These are phyloP conservation scores for Lindgomyces ingoldianus DNA, from an alignment of 495 filamentous ascomycete species.

Conservation along the genomic window DNA sequence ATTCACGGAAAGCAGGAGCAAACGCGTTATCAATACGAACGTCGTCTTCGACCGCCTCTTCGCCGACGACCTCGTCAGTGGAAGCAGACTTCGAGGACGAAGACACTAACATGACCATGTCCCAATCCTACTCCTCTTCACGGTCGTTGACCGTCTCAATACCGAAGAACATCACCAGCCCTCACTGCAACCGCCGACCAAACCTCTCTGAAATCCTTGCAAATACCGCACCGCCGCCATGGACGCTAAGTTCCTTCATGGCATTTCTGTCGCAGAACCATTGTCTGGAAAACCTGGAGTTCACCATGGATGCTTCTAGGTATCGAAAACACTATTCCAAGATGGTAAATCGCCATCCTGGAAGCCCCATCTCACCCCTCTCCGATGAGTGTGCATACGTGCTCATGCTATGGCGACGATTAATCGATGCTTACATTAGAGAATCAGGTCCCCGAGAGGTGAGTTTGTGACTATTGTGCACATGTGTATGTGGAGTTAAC, in stretches of 20 bases:
- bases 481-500: conserved; percentile 2
- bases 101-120: conserved; percentile 55
- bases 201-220: conserved; percentile 84
- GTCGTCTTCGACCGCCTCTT: conserved; percentile 36
- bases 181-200: conserved; percentile 73
- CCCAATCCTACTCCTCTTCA: conserved; percentile 49
- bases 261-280: conserved; percentile 97
- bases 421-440: conserved; percentile 72
- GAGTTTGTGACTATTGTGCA: conserved; percentile 41
- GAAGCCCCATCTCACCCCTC: conserved; percentile 50
- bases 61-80: conserved; percentile 25
- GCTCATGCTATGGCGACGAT: conserved; percentile 67
- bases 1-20: conserved; percentile 25
- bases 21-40: conserved; percentile 27
- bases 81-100: conserved; percentile 36
- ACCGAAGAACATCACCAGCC: conserved; percentile 46
- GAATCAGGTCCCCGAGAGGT: conserved; percentile 64
- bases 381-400: conserved; percentile 68
- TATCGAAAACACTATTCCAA: conserved; percentile 75
- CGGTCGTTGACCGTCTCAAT: conserved; percentile 65
- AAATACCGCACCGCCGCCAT: conserved; percentile 83
- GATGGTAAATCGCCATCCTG: conserved; percentile 51
- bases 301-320: conserved; percentile 92
- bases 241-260: conserved; percentile 92
- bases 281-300: conserved; percentile 95